A percentile compares a stretch with the other conserved stretches of the same genome.
Evolutionary conservation across 805 yeast genomes (phyloP).

Genomic region (Kluyveromyces starmeri): DNA sequence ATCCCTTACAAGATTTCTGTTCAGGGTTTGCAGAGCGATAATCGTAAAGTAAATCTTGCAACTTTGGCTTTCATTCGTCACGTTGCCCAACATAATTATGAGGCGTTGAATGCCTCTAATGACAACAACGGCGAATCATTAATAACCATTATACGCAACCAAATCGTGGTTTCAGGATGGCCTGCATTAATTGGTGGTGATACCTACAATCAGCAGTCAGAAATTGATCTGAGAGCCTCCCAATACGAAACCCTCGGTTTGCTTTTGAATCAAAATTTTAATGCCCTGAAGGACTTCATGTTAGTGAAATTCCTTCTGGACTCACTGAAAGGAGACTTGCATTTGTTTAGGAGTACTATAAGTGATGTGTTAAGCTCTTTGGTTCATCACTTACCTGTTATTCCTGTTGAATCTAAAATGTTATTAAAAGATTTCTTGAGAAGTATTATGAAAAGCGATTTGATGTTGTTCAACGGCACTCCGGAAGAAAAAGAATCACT

Average conservation of each 20-base stretch:
- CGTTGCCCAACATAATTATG: slow-evolving; percentile 34
- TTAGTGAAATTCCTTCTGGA: slow-evolving; percentile 61
- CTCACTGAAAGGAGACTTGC: slow-evolving; percentile 54
- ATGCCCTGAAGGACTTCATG: slow-evolving; percentile 36
- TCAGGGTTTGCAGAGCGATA: slow-evolving; percentile 48
- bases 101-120: slow-evolving; percentile 4
- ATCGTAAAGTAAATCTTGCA: slow-evolving; percentile 44
- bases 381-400: slow-evolving; percentile 36
- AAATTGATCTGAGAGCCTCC: slow-evolving; percentile 36
- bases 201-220: not conserved
- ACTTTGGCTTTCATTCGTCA: slow-evolving; percentile 60
- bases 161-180: slow-evolving; percentile 52
- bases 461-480: slow-evolving; percentile 13
- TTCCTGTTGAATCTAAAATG: slow-evolving; percentile 33
- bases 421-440: slow-evolving; percentile 35
- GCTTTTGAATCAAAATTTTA: slow-evolving; percentile 41
- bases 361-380: slow-evolving; percentile 63
- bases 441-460: slow-evolving; percentile 31
- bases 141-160: slow-evolving; percentile 45
- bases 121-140: slow-evolving; percentile 20
- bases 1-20: slow-evolving; percentile 42
- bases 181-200: slow-evolving; percentile 38
- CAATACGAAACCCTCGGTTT: slow-evolving; percentile 78
- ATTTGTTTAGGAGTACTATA: slow-evolving; percentile 56
- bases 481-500: slow-evolving; percentile 26